Evolutionary conservation across 352 stramenopile species (phyloP).

Genomic region (Phytophthora litchii): DNA sequence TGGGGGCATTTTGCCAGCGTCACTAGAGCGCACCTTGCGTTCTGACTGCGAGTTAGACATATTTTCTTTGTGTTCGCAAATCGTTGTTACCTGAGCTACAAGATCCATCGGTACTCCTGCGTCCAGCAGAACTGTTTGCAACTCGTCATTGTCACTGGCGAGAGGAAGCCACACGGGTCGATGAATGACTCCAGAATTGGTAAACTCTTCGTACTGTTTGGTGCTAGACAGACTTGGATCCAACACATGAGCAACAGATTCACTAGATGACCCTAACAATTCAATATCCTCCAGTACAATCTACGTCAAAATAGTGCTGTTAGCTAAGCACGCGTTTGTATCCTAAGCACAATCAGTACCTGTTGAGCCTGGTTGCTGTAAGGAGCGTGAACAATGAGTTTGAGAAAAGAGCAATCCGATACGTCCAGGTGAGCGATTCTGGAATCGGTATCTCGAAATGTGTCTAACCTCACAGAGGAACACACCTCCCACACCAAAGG

Average conservation of each 20-base stretch:
- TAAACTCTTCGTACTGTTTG: background rate
- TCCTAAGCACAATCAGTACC: constrained; percentile 16
- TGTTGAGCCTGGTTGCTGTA: constrained; percentile 18
- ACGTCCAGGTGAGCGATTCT: constrained; percentile 25
- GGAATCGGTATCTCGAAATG: constrained; percentile 1
- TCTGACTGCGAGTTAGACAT: background rate
- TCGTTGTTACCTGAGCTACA: constrained; percentile 27
- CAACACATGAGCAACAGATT: background rate
- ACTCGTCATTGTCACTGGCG: constrained; percentile 14
- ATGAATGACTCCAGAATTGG: constrained; percentile 1
- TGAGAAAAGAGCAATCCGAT: constrained; percentile 35
- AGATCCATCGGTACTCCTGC: constrained; percentile 45
- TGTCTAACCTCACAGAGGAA: background rate
- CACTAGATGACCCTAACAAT: constrained; percentile 21
- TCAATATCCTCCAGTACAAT: constrained; percentile 41
- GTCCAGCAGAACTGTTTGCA: constrained; percentile 38
- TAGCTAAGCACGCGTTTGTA: background rate
- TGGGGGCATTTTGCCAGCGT: background rate
- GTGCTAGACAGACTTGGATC: background rate
- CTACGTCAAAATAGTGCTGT: constrained; percentile 6
- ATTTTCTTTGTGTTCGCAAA: background rate
- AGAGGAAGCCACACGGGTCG: background rate
- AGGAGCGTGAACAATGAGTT: constrained; percentile 34
- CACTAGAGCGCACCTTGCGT: background rate
- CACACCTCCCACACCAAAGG: constrained; percentile 11